Percentiles rank a stretch among this genome's conserved stretches.
Conservation (phyloP, 169 alveolate species). For the Plasmodium relictum region DNA sequence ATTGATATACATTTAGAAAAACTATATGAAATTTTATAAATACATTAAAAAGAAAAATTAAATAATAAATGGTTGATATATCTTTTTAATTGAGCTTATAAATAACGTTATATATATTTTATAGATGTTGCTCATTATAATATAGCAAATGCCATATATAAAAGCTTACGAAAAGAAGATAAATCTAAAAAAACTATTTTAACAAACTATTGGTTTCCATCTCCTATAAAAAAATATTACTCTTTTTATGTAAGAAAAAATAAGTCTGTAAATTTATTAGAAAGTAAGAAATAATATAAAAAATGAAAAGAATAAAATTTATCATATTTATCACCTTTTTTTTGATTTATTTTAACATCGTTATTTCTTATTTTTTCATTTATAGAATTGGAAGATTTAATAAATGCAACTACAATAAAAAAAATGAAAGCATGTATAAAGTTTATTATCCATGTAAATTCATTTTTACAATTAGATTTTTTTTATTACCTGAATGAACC, state of each 20-base stretch:
- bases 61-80: background rate
- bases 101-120: background rate
- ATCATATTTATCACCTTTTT: background rate
- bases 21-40: background rate
- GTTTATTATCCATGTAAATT: constrained; percentile 32
- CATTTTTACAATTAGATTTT: constrained; percentile 55
- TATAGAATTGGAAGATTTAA: constrained; percentile 37
- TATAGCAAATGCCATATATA: constrained; percentile 54
- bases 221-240: constrained; percentile 24
- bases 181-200: constrained; percentile 3
- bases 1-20: background rate
- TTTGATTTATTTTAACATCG: background rate
- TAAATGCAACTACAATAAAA: constrained; percentile 13
- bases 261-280: constrained; percentile 15
- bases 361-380: background rate
- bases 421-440: constrained; percentile 38
- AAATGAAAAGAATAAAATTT: background rate
- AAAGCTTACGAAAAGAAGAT: constrained; percentile 18
- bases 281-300: constrained; percentile 22
- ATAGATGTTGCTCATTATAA: constrained; percentile 27
- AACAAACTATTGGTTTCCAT: constrained; percentile 55
- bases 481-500: constrained; percentile 53
- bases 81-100: background rate
- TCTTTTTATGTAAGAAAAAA: constrained; percentile 10
- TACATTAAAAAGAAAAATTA: background rate